These are phyloP conservation scores for Lathyrus aphaca DNA, from an alignment of 306 rosid genomes.

Conservation along the genomic window DNA sequence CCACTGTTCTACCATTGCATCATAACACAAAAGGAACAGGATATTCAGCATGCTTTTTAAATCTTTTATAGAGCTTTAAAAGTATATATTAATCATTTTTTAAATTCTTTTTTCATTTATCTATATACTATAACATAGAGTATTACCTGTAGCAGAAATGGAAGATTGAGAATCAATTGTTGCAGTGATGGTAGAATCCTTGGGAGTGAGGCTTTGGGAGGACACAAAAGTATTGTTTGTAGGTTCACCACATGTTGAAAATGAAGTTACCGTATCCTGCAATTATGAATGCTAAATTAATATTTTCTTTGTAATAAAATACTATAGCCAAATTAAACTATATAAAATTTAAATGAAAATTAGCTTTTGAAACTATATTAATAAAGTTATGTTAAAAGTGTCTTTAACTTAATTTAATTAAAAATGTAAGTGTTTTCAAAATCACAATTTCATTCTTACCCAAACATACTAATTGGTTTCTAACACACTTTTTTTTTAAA, in stretches of 20 bases:
- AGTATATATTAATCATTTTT: too few species aligned
- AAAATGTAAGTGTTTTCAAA: too few species aligned
- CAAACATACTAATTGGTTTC: background rate
- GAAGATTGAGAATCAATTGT: slow-evolving; percentile 82
- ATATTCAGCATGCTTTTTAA: background rate
- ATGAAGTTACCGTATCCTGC: slow-evolving; percentile 54
- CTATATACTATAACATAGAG: background rate
- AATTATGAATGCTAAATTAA: slow-evolving; percentile 4
- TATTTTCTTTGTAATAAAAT: background rate
- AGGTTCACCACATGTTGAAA: slow-evolving; percentile 54
- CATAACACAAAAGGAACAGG: background rate
- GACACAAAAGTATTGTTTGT: slow-evolving; percentile 38
- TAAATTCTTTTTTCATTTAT: too few species aligned
- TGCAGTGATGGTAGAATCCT: slow-evolving; percentile 58
- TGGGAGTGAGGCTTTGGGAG: slow-evolving; percentile 60
- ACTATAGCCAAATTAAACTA: too few species aligned
- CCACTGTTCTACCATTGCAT: background rate
- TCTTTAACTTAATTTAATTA: too few species aligned
- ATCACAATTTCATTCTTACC: too few species aligned
- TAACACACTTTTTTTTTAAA: background rate
- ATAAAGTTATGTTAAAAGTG: too few species aligned
- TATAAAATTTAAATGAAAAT: too few species aligned
- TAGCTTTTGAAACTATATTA: too few species aligned
- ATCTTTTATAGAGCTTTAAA: too few species aligned
- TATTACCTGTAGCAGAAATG: slow-evolving; percentile 53